A percentile compares a stretch with the other conserved stretches of the same genome.
phyloP scores from a whole-genome alignment of 1,284 basidiomycete species.

The Ceratobasidium sp. region DNA sequence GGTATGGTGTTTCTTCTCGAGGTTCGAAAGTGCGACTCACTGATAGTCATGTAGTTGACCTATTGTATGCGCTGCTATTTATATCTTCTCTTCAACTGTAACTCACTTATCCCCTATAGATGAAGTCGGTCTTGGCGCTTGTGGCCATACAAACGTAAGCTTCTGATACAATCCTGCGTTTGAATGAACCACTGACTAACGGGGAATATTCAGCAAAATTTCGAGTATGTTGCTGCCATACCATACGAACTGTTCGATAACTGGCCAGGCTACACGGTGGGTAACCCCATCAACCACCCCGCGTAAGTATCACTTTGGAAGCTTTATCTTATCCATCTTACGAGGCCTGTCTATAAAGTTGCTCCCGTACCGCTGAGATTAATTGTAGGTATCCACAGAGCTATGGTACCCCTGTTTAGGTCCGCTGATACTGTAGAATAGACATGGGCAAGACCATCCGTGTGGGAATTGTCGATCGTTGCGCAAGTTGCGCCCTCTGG shows the following conservation, averaged over 20 bases:
- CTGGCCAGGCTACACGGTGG: conserved; percentile 26
- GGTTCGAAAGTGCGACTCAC: background rate
- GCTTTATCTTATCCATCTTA: too few species aligned
- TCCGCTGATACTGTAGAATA: background rate
- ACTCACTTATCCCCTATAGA: background rate
- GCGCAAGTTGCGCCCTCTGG: conserved; percentile 18
- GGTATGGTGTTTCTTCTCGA: background rate
- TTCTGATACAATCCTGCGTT: background rate
- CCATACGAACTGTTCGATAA: conserved; percentile 20
- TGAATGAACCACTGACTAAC: background rate
- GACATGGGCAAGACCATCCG: conserved; percentile 22
- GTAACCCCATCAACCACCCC: conserved; percentile 28
- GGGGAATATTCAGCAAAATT: background rate
- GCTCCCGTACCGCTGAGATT: too few species aligned
- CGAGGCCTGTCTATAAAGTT: too few species aligned
- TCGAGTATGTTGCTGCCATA: conserved; percentile 11
- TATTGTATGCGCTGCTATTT: background rate
- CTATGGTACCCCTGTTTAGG: background rate
- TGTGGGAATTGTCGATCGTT: conserved; percentile 17
- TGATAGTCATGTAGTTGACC: background rate
- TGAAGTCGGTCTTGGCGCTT: conserved; percentile 16
- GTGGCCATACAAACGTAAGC: conserved; percentile 27
- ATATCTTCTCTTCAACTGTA: too few species aligned
- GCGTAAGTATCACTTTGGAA: background rate
- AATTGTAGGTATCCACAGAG: too few species aligned